Conservation (phyloP, 2,329 filamentous ascomycete species). For the Zymoseptoria pseudotritici region DNA sequence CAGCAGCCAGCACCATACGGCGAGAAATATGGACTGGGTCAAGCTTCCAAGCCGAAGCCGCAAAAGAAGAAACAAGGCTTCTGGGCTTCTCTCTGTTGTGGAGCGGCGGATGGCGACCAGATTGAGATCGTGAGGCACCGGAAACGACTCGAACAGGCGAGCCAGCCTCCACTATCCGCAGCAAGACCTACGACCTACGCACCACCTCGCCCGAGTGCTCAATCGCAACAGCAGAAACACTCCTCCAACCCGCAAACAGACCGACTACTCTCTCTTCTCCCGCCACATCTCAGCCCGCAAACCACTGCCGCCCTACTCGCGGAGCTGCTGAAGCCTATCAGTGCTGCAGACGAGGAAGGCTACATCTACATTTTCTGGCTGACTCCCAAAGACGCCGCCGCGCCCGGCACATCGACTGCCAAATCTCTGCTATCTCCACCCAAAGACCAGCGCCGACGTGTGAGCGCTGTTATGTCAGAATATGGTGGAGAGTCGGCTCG, state of each 20-base stretch:
- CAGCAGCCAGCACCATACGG: background rate
- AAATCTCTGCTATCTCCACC: conserved; percentile 26
- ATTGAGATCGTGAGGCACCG: conserved; percentile 38
- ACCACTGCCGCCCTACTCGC: conserved; percentile 63
- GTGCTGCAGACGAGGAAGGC: conserved; percentile 67
- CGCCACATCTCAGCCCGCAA: conserved; percentile 56
- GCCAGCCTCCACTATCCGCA: conserved; percentile 4
- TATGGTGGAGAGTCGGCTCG: background rate
- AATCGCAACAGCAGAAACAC: conserved; percentile 4
- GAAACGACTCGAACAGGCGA: conserved; percentile 22
- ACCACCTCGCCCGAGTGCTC: conserved; percentile 5
- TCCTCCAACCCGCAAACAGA: conserved; percentile 23
- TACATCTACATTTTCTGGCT: conserved; percentile 99
- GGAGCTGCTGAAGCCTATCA: conserved; percentile 70
- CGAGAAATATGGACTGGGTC: background rate
- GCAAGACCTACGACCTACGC: conserved; percentile 5
- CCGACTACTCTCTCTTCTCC: conserved; percentile 60
- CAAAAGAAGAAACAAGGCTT: conserved; percentile 33
- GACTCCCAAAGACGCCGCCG: conserved; percentile 55
- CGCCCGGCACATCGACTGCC: conserved; percentile 40
- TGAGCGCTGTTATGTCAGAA: conserved; percentile 29
- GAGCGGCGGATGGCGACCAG: conserved; percentile 33
- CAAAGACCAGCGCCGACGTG: conserved; percentile 14
- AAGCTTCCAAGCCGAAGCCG: conserved; percentile 5
- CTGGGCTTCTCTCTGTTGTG: conserved; percentile 39